Percentiles rank a stretch among this genome's conserved stretches.
Conservation (phyloP, 768 basidiomycete genomes). For the Kwoniella shandongensis region DNA sequence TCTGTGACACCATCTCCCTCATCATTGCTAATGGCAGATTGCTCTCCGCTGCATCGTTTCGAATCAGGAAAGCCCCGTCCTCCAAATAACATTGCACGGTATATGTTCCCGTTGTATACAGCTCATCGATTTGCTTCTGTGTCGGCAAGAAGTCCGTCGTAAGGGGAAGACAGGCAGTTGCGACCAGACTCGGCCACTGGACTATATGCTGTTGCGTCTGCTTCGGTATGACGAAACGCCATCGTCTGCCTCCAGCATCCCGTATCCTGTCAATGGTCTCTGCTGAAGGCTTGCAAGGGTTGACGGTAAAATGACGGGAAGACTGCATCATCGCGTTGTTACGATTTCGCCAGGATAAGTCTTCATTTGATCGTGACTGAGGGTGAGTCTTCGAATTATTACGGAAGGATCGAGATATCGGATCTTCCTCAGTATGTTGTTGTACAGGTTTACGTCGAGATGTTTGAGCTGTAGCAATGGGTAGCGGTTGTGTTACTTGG, state of each 20-base stretch:
- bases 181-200: constrained; percentile 86
- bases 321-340: constrained; percentile 54
- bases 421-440: constrained; percentile 17
- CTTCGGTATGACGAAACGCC: constrained; percentile 70
- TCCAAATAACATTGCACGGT: constrained; percentile 81
- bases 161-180: constrained; percentile 83
- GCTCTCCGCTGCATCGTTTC: constrained; percentile 55
- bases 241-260: constrained; percentile 63
- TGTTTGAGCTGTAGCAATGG: constrained; percentile 8
- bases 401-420: constrained; percentile 43
- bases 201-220: constrained; percentile 71
- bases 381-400: constrained; percentile 47
- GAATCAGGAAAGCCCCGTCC: constrained; percentile 82
- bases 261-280: constrained; percentile 40
- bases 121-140: constrained; percentile 67
- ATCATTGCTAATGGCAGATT: constrained; percentile 56
- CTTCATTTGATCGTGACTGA: constrained; percentile 12
- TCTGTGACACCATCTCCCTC: constrained; percentile 89
- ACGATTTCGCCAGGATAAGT: constrained; percentile 29
- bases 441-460: constrained; percentile 9
- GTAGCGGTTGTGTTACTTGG: constrained; percentile 19
- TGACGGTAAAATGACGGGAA: constrained; percentile 53
- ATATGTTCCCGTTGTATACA: constrained; percentile 79
- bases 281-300: constrained; percentile 47
- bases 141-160: constrained; percentile 87